Base-by-base conservation (phyloP, 352 stramenopile species). In the Phytopythium mirpurense region DNA sequence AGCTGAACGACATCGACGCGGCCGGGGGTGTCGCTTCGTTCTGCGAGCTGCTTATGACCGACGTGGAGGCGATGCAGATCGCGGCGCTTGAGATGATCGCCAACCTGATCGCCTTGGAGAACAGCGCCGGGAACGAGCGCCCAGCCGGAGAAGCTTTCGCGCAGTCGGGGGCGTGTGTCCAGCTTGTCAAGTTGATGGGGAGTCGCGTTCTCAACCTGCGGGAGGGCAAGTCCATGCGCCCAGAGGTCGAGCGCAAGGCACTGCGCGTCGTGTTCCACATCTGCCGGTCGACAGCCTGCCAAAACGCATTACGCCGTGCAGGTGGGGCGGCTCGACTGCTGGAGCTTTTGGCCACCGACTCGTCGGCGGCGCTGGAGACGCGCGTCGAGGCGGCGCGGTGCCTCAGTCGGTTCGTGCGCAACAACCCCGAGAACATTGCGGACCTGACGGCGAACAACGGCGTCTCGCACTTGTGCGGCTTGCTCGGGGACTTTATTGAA, bases 1-100 rank as follows among this genome's bases (percentile, higher is more conserved):
- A 95, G 60, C 65, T 95, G 3, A 95, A 95, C 56, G 84, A 95
- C 57, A 69, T 95, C 18, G 82, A 91, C 49, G 74, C 78, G 7
- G 82, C 79, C n/a, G 84, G 84, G 34, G 84, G 84, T 8, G 70
- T 95, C 19, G 57, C 59, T 1, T 81, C 80, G 10, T 90, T 95
- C 38, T 92, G 80, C 45, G 63, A 86, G 15, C 43, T 95, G 34
- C 60, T 93, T 1, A 59, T 68, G 11, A 80, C 68, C 0, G 72
- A 84, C 24, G 59, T 75, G 1, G 72, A 81, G 47, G 67, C 78
- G 16, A 40, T 88, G 5, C 78, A 90, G 45, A 73, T 75, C 47
- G 68, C 66, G 3, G 56, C 70, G 12, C 57, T 95, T 5, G 78
- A 92, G 32, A 83, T 95, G 77, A 63, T 95, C 19, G 69, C 70